Evolutionary conservation across 139 green algal genomes (phyloP).

Genomic region (Tetraselmis striata): DNA sequence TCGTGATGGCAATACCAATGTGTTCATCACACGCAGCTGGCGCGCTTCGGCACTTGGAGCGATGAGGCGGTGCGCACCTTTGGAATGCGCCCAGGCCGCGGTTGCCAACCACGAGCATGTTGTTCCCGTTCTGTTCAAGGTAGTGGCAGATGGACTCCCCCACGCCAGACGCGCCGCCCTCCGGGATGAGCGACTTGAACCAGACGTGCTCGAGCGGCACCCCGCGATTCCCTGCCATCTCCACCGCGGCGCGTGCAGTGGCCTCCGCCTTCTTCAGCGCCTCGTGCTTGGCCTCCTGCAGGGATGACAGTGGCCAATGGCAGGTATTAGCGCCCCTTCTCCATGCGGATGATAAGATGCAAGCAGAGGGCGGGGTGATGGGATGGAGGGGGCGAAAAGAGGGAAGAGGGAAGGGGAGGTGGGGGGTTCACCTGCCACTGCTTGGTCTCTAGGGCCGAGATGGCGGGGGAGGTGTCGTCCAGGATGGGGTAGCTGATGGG

Average conservation of each 20-base stretch:
- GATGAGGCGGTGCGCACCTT: too few species aligned
- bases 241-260: neutral
- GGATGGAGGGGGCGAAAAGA: too few species aligned
- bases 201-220: neutral
- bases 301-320: too few species aligned
- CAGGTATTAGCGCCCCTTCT: too few species aligned
- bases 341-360: too few species aligned
- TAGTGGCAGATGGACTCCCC: conserved; percentile 43
- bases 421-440: conserved; percentile 18
- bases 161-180: conserved; percentile 31
- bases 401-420: too few species aligned
- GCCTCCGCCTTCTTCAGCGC: neutral
- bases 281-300: neutral
- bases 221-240: neutral
- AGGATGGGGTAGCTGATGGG: conserved; percentile 41
- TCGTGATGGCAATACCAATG: too few species aligned
- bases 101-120: conserved; percentile 37
- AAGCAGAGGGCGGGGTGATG: too few species aligned
- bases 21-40: too few species aligned
- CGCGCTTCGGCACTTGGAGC: too few species aligned
- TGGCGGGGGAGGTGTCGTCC: conserved; percentile 27
- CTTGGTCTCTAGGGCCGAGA: conserved; percentile 28
- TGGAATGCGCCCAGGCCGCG: conserved; percentile 52
- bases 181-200: conserved; percentile 20
- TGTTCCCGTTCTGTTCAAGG: conserved; percentile 21